These are phyloP conservation scores for Cutaneotrichosporon sp. DNA, from an alignment of 1,284 basidiomycete species.

Conservation along the genomic window DNA sequence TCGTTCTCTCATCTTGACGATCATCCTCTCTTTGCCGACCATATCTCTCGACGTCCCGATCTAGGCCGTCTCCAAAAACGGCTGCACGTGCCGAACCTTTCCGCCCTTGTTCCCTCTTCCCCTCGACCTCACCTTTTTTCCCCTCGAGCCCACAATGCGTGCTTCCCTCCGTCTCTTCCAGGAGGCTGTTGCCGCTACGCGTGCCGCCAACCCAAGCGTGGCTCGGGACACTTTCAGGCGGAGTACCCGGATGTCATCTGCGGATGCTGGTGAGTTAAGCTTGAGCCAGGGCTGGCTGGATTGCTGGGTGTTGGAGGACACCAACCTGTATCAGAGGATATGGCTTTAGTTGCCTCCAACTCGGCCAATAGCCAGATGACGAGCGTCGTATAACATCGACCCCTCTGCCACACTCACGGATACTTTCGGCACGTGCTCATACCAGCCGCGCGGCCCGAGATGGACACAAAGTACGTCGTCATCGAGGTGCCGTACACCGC, in stretches of 20 bases:
- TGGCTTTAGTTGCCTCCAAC: background rate
- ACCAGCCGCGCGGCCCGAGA: background rate
- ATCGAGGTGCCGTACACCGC: slow-evolving; percentile 29
- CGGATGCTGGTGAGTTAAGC: slow-evolving; percentile 1
- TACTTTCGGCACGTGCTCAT: background rate
- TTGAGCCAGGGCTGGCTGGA: background rate
- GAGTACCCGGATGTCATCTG: slow-evolving; percentile 1
- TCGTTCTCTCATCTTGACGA: background rate
- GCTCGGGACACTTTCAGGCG: background rate
- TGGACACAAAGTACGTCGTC: slow-evolving; percentile 14
- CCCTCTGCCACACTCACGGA: background rate
- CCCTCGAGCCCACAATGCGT: background rate
- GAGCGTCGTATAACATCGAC: background rate
- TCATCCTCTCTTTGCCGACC: no score
- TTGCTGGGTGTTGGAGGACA: background rate
- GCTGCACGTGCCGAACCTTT: no score
- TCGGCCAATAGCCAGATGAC: background rate
- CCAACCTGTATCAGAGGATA: background rate
- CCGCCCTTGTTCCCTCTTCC: background rate
- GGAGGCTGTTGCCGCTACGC: background rate
- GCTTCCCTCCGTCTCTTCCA: background rate
- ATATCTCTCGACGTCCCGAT: background rate
- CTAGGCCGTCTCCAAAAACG: background rate
- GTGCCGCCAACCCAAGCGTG: background rate
- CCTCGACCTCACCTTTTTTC: background rate